phyloP scores from a whole-genome alignment of 2,329 filamentous ascomycete species.

The Rutstroemia sydowiana region DNA sequence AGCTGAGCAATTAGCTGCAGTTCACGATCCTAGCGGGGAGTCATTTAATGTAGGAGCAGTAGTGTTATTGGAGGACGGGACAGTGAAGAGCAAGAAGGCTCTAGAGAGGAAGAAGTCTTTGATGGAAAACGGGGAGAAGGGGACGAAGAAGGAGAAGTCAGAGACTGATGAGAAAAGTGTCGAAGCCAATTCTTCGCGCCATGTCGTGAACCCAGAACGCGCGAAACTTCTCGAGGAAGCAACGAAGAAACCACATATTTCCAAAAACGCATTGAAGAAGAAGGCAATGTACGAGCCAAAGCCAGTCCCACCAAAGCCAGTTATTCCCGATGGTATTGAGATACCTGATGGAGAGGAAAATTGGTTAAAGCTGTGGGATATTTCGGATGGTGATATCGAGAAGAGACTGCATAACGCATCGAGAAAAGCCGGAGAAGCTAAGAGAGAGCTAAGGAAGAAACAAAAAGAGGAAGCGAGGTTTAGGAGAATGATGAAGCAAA shows the following conservation, averaged over 20 bases:
- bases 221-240: conserved; percentile 6
- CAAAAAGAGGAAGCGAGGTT: conserved; percentile 24
- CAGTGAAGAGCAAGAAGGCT: conserved; percentile 19
- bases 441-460: conserved; percentile 16
- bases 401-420: conserved; percentile 20
- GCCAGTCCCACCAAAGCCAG: conserved; percentile 20
- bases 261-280: conserved; percentile 12
- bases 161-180: conserved; percentile 2
- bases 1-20: conserved; percentile 26
- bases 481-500: conserved; percentile 23
- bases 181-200: background rate
- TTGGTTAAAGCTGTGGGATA: conserved; percentile 29
- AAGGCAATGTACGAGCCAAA: conserved; percentile 7
- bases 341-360: conserved; percentile 29
- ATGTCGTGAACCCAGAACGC: conserved; percentile 12
- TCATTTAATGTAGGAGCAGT: conserved; percentile 30
- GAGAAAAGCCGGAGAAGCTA: conserved; percentile 16
- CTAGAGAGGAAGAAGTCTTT: conserved; percentile 1
- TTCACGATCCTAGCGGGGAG: conserved; percentile 28
- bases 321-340: conserved; percentile 23
- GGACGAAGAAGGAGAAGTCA: conserved; percentile 5
- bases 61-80: conserved; percentile 24
- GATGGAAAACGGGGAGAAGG: conserved; percentile 9
- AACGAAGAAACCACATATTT: conserved; percentile 15
- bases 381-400: conserved; percentile 27